phyloP scores from a whole-genome alignment of 106 monocot genomes.

The Gastrodia elata region DNA sequence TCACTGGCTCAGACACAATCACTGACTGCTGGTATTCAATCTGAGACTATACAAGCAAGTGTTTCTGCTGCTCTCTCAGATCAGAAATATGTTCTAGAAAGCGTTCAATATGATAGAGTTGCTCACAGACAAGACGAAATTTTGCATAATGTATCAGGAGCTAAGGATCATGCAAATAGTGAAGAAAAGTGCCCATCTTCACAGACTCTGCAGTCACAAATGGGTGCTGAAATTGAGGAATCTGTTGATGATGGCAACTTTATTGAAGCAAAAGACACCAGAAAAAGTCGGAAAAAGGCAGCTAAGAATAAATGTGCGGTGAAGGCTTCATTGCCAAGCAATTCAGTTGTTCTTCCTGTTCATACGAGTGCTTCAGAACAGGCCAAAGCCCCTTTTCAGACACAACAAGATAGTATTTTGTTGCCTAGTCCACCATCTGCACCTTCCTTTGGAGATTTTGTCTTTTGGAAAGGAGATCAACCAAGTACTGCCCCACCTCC shows the following conservation, averaged over 20 bases:
- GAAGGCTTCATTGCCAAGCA: conserved; percentile 48
- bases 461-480: conserved; percentile 81
- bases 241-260: conserved; percentile 50
- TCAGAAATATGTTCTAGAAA: conserved; percentile 25
- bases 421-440: conserved; percentile 53
- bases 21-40: conserved; percentile 11
- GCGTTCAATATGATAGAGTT: conserved; percentile 1
- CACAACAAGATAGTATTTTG: conserved; percentile 45
- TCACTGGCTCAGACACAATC: conserved; percentile 21
- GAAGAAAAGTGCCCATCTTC: conserved; percentile 13
- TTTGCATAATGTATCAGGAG: conserved; percentile 41
- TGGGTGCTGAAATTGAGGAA: conserved; percentile 10
- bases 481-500: conserved; percentile 29
- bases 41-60: conserved; percentile 2
- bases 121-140: conserved; percentile 51
- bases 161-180: conserved; percentile 9
- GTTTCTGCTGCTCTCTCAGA: conserved; percentile 29
- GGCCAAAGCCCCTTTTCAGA: conserved; percentile 30
- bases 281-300: conserved; percentile 71
- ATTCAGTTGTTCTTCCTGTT: conserved; percentile 32
- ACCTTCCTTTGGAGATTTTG: conserved; percentile 91
- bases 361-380: conserved; percentile 23
- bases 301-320: conserved; percentile 51
- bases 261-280: conserved; percentile 83
- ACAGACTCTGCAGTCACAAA: conserved; percentile 12